Conservation (phyloP, 768 basidiomycete species). For the Mycena galopus region DNA sequence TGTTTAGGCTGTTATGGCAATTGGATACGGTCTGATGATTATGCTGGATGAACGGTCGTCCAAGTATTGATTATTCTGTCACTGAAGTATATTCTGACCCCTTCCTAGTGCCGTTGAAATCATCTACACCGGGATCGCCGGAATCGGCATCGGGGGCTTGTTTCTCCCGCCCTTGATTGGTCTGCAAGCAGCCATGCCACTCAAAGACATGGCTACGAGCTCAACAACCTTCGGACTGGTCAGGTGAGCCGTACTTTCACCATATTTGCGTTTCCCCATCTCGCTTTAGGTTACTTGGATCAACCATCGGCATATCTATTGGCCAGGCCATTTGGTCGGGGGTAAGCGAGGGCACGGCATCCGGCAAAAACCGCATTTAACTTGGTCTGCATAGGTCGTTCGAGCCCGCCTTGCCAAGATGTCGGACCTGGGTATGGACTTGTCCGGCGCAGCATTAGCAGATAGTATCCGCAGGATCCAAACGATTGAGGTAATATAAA, state of each 20-base stretch:
- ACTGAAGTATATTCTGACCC: constrained; percentile 22
- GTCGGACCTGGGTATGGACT: constrained; percentile 10
- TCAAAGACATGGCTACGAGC: constrained; percentile 88
- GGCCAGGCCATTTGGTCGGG: constrained; percentile 79
- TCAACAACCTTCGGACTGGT: constrained; percentile 80
- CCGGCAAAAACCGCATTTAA: neutral
- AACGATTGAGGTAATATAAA: constrained; percentile 11
- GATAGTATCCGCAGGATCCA: constrained; percentile 22
- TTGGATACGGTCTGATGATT: constrained; percentile 83
- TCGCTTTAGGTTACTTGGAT: constrained; percentile 70
- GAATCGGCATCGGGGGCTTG: constrained; percentile 72
- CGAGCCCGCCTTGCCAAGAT: constrained; percentile 18
- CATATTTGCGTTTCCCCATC: constrained; percentile 12
- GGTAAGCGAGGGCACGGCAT: constrained; percentile 46
- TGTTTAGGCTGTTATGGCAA: constrained; percentile 55
- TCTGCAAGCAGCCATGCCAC: constrained; percentile 88
- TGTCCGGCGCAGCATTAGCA: constrained; percentile 17
- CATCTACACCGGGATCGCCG: constrained; percentile 74
- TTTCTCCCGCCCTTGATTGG: constrained; percentile 82
- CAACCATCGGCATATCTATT: constrained; percentile 78
- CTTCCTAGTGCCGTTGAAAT: constrained; percentile 65
- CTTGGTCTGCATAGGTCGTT: neutral
- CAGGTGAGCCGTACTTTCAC: constrained; percentile 54
- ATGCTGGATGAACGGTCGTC: constrained; percentile 72
- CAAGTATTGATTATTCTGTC: constrained; percentile 46